Evolutionary conservation across 176 grass and related monocot genomes (phyloP), one percentile per base, ranked within the genome.

Genomic region (Pharus latifolius): DNA sequence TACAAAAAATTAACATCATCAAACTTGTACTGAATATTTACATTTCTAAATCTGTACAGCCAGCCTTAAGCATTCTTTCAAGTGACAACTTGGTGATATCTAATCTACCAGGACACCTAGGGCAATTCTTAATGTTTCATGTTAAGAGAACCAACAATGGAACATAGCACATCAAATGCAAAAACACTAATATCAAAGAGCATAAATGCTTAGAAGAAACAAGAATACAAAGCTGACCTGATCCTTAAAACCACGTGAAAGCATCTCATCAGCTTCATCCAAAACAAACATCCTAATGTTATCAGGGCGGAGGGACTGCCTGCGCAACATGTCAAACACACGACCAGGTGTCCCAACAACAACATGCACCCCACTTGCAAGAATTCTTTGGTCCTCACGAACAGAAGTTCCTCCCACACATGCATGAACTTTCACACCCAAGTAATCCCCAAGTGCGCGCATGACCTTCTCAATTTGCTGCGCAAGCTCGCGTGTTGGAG

Each of bases 401-500:
- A 91, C 92, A 49, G 75, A 88, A 4, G 85, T 96, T 56, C 92
- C 92, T 67, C 92, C 92, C 19, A 96, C 82, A 86, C 92, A 96
- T 6, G 92, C 88, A 59, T 91, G 92, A 49, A 96, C 92, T 44
- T 96, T 96, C 57, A 96, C 88, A 16, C 88, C 92, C 32, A 96
- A 73, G 72, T 91, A 96, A 76, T 96, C 92, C 67, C 92, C 92
- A 43, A 96, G 82, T 0, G 92, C 92, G 15, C 88, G 85, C 92
- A 96, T 96, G 50, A 96, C 92, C 51, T 96, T 96, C 82, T 96
- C 92, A 38, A 96, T 96, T 42, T 96, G 92, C 29, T 96, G 92
- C 0, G 92, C 92, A 67, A 96, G 72, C 75, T 96, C 92, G 79
- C 92, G 82, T n/a, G 92, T 96, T 15, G 92, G 88, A 31, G 92